Base-by-base conservation (phyloP, 306 rosid species). In the Coriaria nepalensis region DNA sequence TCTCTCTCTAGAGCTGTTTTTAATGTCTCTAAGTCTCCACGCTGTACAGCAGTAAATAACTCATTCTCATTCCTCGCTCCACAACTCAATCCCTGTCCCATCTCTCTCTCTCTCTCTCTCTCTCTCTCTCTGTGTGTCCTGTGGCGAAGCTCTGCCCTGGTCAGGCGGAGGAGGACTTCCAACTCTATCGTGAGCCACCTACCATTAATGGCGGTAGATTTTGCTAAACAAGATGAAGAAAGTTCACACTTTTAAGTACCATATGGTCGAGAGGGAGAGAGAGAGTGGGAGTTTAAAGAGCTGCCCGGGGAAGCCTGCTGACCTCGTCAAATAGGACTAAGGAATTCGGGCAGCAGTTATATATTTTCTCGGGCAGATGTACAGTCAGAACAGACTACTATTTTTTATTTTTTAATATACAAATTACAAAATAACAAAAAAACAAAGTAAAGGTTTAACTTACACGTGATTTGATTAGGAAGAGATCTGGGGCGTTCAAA, bases 21-120 rank as follows among this genome's bases (percentile, higher is more conserved):
- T 37, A 90, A 78, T 6, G 80, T 71, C 13, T 56, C 62, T 14
- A 71, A 45, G 46, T 90, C 86, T 13, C 98, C 95, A 14, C 59
- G 60, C 63, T 85, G 94, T 2, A 85, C 83, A 4, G 95, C 98
- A 52, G 72, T 69, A 73, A 90, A 85, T 37, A 90, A 71, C 32
- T 81, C 94, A 61, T 75, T 75, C 45, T 79, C 87, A 42, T 85
- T 61, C 63, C 70, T 81, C 40, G 74, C 59, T 49, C 83, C 54
- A 69, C 98, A 90, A 59, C 98, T 90, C 69, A 85, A 57, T 11
- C 87, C 93, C 69, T 90, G 98, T 60, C 98, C 98, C 98, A 90
- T 90, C 46, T 50, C 61, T 52, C 56, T 41, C 48, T 12, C 41
- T 33, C 47, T 13, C 13, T 4, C 57, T 37, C 29, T 42, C 33